These are phyloP conservation scores for Galerina marginata DNA, from an alignment of 768 basidiomycete species.

Conservation along the genomic window DNA sequence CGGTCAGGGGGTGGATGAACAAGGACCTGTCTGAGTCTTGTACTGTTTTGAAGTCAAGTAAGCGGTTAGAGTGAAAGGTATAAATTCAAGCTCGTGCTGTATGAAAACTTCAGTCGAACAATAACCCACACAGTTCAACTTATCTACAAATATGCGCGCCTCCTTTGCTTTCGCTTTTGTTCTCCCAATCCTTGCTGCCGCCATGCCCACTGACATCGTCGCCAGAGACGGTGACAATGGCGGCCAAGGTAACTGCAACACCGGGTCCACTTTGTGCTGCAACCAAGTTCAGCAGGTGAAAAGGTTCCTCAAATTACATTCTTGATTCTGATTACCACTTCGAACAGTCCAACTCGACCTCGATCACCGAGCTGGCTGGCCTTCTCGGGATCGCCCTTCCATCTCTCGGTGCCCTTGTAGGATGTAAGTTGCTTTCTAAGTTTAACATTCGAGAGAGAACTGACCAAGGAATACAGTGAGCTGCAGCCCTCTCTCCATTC, in stretches of 20 bases:
- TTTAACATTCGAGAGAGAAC: neutral
- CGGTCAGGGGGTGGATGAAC: too few relatives aligned
- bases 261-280: constrained; percentile 25
- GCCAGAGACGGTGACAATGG: neutral
- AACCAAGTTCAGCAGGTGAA: constrained; percentile 20
- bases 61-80: too few relatives aligned
- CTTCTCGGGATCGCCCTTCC: constrained; percentile 13
- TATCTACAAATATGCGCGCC: constrained; percentile 9
- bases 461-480: constrained; percentile 6
- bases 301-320: neutral
- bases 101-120: constrained; percentile 14
- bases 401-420: constrained; percentile 9
- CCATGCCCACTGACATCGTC: constrained; percentile 3
- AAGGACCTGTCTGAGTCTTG: too few relatives aligned
- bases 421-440: neutral
- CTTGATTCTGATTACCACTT: too few relatives aligned
- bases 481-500: constrained; percentile 20
- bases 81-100: too few relatives aligned
- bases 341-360: neutral
- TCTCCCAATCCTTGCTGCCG: constrained; percentile 24
- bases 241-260: constrained; percentile 20
- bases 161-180: constrained; percentile 20
- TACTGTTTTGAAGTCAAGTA: too few relatives aligned
- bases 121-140: neutral
- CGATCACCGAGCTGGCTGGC: constrained; percentile 3